These are phyloP conservation scores for Cyclostephanos tholiformis DNA, from an alignment of 108 stramenopile genomes.

Conservation along the genomic window DNA sequence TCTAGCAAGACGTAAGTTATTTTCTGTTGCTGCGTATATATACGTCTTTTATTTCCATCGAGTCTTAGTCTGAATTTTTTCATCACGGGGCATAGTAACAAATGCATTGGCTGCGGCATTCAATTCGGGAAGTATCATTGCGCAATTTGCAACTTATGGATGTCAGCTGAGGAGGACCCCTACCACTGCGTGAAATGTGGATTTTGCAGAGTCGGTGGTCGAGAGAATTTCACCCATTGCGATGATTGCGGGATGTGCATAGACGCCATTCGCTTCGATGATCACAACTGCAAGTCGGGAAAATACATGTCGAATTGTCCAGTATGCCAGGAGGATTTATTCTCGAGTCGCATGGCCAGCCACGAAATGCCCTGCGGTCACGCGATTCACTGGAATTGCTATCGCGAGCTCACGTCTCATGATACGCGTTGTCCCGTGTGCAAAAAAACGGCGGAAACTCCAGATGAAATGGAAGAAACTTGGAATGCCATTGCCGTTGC, in stretches of 20 bases:
- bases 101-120: slow-evolving; percentile 75
- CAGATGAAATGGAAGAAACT: slow-evolving; percentile 81
- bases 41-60: not conserved
- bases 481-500: slow-evolving; percentile 85
- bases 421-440: slow-evolving; percentile 87
- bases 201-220: slow-evolving; percentile 89
- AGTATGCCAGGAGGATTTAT: slow-evolving; percentile 89
- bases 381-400: slow-evolving; percentile 71
- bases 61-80: slow-evolving; percentile 1
- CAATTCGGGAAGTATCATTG: slow-evolving; percentile 86
- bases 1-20: slow-evolving; percentile 77
- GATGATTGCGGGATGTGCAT: slow-evolving; percentile 92
- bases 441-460: slow-evolving; percentile 91
- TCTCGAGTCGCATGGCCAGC: slow-evolving; percentile 67
- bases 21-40: not conserved
- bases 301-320: slow-evolving; percentile 92
- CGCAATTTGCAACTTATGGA: slow-evolving; percentile 86
- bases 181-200: slow-evolving; percentile 88
- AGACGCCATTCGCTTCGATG: slow-evolving; percentile 73
- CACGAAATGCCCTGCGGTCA: slow-evolving; percentile 59
- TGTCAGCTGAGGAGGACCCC: slow-evolving; percentile 80
- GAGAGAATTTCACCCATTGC: slow-evolving; percentile 84
- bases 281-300: slow-evolving; percentile 85
- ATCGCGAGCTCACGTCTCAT: slow-evolving; percentile 70
- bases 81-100: slow-evolving; percentile 55